Evolutionary conservation across 805 yeast genomes (phyloP).

Genomic region (Ogataea sp.): DNA sequence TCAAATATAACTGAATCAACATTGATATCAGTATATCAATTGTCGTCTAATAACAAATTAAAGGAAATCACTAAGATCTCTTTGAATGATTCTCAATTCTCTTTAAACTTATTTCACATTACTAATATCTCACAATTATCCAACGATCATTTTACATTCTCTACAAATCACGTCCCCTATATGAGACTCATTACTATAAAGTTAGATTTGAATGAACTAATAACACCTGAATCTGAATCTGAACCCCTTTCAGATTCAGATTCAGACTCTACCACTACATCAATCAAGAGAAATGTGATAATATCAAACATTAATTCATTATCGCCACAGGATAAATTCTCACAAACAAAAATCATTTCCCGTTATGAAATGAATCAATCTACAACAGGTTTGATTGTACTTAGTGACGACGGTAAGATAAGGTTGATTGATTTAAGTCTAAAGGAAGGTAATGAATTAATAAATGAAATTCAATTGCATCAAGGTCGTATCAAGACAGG

Average conservation of each 20-base stretch:
- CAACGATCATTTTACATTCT: slow-evolving; percentile 37
- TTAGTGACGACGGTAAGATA: too few species aligned
- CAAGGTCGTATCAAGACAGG: too few species aligned
- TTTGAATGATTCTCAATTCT: slow-evolving; percentile 66
- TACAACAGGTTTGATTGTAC: too few species aligned
- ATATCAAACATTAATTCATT: too few species aligned
- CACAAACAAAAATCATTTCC: too few species aligned
- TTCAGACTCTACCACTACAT: slow-evolving; percentile 1
- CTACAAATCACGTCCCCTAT: slow-evolving; percentile 73
- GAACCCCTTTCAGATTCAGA: not conserved
- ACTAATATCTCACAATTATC: slow-evolving; percentile 28
- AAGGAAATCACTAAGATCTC: slow-evolving; percentile 40
- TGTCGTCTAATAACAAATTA: slow-evolving; percentile 14
- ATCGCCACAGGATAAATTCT: not conserved
- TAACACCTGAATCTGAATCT: not conserved
- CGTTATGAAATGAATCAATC: too few species aligned
- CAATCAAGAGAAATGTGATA: slow-evolving; percentile 3
- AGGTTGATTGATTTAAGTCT: too few species aligned
- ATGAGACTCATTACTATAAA: slow-evolving; percentile 56
- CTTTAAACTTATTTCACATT: slow-evolving; percentile 56
- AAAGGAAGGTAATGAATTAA: too few species aligned
- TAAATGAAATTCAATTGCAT: too few species aligned
- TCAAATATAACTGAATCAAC: slow-evolving; percentile 57
- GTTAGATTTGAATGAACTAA: too few species aligned
- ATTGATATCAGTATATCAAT: slow-evolving; percentile 36